Evolutionary conservation across 768 basidiomycete genomes (phyloP), one percentile per base, ranked within the genome.

Genomic region (Rhodosporidiobolus sp.): DNA sequence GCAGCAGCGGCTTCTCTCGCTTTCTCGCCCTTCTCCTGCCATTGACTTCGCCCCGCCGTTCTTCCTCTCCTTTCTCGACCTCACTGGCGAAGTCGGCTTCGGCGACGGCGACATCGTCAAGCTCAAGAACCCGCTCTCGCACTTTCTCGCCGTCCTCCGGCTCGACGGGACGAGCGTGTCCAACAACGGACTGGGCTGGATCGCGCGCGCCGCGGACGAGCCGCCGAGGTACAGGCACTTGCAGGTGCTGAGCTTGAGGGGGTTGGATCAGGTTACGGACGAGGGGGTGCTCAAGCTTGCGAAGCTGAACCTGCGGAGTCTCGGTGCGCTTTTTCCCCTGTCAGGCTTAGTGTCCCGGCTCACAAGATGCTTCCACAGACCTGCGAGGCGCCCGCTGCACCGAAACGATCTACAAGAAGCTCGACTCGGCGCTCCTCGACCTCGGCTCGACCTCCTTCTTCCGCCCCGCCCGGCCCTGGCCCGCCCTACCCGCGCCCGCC

Each of bases 41-140:
- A 38, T 65, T 35, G 50, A 43, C 30, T 38, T 73, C 45, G n/a
- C 46, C 19, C 72, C 67, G 35, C 38, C 67, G 1, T 70, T 67
- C 65, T 74, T 70, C 57, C 69, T 74, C 52, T 61, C 73, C 30
- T 63, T 34, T n/a, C 65, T 74, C 65, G 73, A 74, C 57, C 69
- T 74, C 22, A 35, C 62, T 3, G 52, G 57, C 46, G 65, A 67
- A 22, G 26, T 43, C 10, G 34, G 56, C 28, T 74, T 70, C 48
- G 26, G 32, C 35, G 73, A 74, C 32, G 19, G 26, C 12, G 69
- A 74, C 57, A 28, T 74, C 38, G 64, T 53, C 62, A 63, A 64
- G 50, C 62, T 74, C 2, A 50, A 55, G 19, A 34, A 69, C n/a
- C 73, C 73, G 22, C 34, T 74, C 2, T 68, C 72, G 34, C 53